A percentile compares a stretch with the other conserved stretches of the same genome.
These are phyloP conservation scores for Albophoma yamanashiensis DNA, from an alignment of 2,329 filamentous ascomycete species.

Conservation along the genomic window DNA sequence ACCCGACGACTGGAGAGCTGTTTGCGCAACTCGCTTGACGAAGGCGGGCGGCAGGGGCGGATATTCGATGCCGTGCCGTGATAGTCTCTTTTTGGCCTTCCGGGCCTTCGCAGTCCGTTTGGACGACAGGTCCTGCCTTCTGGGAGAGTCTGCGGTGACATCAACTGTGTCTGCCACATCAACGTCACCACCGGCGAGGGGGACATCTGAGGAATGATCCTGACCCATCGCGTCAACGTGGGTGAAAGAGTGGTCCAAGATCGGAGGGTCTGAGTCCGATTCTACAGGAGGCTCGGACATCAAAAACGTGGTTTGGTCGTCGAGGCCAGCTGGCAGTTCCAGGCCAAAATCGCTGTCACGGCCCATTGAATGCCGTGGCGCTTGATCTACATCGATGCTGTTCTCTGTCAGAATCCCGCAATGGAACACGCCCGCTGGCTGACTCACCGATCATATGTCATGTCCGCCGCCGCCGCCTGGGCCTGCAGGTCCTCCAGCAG, in stretches of 20 bases:
- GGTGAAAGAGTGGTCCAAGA: constrained; percentile 8
- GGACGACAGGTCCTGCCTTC: background rate
- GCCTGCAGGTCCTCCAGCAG: constrained; percentile 32
- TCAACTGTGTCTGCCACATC: constrained; percentile 1
- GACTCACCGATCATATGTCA: constrained; percentile 32
- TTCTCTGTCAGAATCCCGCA: constrained; percentile 5
- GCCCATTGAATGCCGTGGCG: constrained; percentile 26
- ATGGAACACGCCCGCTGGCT: background rate
- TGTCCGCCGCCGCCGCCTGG: constrained; percentile 24
- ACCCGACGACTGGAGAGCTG: constrained; percentile 57
- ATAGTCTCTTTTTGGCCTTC: constrained; percentile 37
- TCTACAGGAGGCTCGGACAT: constrained; percentile 22
- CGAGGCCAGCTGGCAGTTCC: constrained; percentile 34
- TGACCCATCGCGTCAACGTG: constrained; percentile 9
- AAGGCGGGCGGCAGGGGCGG: constrained; percentile 62
- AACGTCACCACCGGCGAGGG: constrained; percentile 2
- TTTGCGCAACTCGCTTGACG: constrained; percentile 63
- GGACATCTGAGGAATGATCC: constrained; percentile 6
- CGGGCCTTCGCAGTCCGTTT: constrained; percentile 7
- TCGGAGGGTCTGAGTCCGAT: constrained; percentile 4
- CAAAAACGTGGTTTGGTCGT: constrained; percentile 41
- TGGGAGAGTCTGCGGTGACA: background rate
- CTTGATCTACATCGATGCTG: constrained; percentile 28
- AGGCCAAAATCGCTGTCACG: constrained; percentile 41
- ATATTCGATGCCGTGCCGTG: constrained; percentile 64